Evolutionary conservation across 2,329 filamentous ascomycete genomes (phyloP).

Genomic region (Raffaelea arxii): DNA sequence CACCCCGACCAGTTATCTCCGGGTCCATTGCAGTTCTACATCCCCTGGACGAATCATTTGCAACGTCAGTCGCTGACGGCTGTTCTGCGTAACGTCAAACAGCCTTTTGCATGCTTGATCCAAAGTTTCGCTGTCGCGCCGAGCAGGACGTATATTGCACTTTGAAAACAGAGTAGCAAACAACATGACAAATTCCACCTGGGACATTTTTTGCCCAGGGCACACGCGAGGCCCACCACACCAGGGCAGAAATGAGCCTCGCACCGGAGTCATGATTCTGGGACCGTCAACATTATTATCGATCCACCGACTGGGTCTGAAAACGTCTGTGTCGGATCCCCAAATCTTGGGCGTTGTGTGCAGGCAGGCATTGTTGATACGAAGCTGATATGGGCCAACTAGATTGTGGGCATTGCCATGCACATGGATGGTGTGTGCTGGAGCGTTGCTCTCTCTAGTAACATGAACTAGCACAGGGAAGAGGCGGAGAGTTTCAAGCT

Average conservation of each 20-base stretch:
- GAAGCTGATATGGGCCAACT: constrained; percentile 22
- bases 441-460: constrained; percentile 17
- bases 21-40: constrained; percentile 10
- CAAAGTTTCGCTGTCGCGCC: constrained; percentile 13
- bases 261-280: constrained; percentile 22
- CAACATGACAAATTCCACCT: constrained; percentile 43
- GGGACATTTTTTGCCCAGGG: constrained; percentile 43
- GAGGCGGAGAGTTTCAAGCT: constrained; percentile 31
- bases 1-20: too few species aligned
- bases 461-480: constrained; percentile 29
- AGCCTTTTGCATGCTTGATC: constrained; percentile 14
- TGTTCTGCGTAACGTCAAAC: constrained; percentile 16
- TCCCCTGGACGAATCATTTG: constrained; percentile 19
- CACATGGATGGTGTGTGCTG: constrained; percentile 19
- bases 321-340: constrained; percentile 24
- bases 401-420: constrained; percentile 21
- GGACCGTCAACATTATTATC: constrained; percentile 6
- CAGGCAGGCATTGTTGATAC: constrained; percentile 23
- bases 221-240: constrained; percentile 37
- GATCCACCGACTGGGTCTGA: constrained; percentile 30
- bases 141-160: constrained; percentile 16
- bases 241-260: constrained; percentile 36
- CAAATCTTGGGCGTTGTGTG: constrained; percentile 17
- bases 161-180: constrained; percentile 28
- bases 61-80: constrained; percentile 18